Conservation (phyloP, 345 rosid species). For the Hibiscus syriacus region DNA sequence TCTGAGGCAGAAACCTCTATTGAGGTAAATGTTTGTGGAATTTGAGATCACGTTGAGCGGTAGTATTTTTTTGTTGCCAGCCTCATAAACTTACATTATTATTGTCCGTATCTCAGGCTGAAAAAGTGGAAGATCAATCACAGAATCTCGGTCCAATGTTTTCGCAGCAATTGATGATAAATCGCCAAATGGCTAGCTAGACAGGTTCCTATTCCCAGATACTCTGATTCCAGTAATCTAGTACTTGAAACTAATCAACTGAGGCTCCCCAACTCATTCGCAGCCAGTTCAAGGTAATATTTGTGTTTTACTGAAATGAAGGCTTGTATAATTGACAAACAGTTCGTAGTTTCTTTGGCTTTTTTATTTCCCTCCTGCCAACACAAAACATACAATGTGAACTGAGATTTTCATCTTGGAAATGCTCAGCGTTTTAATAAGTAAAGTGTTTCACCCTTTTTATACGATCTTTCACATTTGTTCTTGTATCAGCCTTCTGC, state of each 20-base stretch:
- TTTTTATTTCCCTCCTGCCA: background rate
- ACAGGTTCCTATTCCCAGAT: slow-evolving; percentile 7
- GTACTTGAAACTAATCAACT: slow-evolving; percentile 9
- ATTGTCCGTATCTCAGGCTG: slow-evolving; percentile 12
- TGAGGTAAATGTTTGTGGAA: slow-evolving; percentile 14
- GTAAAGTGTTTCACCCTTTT: background rate
- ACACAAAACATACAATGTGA: background rate
- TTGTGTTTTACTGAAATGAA: background rate
- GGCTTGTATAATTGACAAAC: background rate
- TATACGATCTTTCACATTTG: background rate
- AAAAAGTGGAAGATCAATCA: background rate
- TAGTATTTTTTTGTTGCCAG: background rate
- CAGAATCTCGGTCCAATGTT: background rate
- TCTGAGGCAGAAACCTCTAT: slow-evolving; percentile 6
- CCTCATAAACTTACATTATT: background rate
- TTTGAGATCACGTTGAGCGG: slow-evolving; percentile 1
- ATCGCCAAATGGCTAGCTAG: slow-evolving; percentile 15
- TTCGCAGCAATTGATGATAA: background rate
- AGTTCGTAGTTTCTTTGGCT: background rate
- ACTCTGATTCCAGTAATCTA: slow-evolving; percentile 7
- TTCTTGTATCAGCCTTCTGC: slow-evolving; percentile 17
- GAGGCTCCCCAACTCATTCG: slow-evolving; percentile 1
- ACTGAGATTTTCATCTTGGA: background rate
- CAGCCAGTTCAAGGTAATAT: slow-evolving; percentile 16
- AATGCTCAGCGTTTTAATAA: too few relatives aligned